Percentiles rank a stretch among this genome's conserved stretches.
These are phyloP conservation scores for Drechslerella coelobrocha DNA, from an alignment of 2,329 filamentous ascomycete species.

Conservation along the genomic window DNA sequence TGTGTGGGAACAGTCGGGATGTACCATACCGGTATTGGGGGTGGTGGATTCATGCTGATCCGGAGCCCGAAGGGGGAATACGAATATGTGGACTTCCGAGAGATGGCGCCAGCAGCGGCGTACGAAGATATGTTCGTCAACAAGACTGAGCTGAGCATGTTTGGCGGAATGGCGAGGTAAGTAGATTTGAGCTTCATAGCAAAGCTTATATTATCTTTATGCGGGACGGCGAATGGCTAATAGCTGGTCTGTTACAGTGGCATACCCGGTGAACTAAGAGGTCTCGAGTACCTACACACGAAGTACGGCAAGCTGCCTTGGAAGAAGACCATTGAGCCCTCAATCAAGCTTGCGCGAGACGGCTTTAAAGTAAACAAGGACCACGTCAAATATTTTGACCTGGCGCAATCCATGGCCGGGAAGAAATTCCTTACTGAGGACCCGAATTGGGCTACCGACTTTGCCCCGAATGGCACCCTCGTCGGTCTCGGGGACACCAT, in stretches of 20 bases:
- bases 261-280: slow-evolving; percentile 63
- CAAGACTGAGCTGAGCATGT: slow-evolving; percentile 71
- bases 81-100: slow-evolving; percentile 87
- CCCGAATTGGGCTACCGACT: slow-evolving; percentile 82
- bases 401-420: slow-evolving; percentile 59
- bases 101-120: slow-evolving; percentile 82
- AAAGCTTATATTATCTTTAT: background rate
- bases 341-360: slow-evolving; percentile 74
- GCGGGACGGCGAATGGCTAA: slow-evolving; percentile 3
- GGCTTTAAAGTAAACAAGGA: slow-evolving; percentile 79
- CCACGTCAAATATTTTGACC: slow-evolving; percentile 73
- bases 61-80: slow-evolving; percentile 75
- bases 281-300: slow-evolving; percentile 58
- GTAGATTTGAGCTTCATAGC: slow-evolving; percentile 14
- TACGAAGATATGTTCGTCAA: slow-evolving; percentile 83
- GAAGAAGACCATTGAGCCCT: slow-evolving; percentile 74
- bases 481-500: slow-evolving; percentile 77
- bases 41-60: slow-evolving; percentile 88
- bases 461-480: slow-evolving; percentile 80
- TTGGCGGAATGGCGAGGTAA: slow-evolving; percentile 72
- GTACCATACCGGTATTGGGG: slow-evolving; percentile 71
- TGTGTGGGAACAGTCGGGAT: slow-evolving; percentile 74
- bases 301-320: slow-evolving; percentile 70
- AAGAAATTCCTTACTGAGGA: slow-evolving; percentile 76
- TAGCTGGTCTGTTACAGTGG: slow-evolving; percentile 60